Evolutionary conservation across 805 yeast species (phyloP), one percentile per base, ranked within the genome.

Genomic region (Metschnikowia shivogae): DNA sequence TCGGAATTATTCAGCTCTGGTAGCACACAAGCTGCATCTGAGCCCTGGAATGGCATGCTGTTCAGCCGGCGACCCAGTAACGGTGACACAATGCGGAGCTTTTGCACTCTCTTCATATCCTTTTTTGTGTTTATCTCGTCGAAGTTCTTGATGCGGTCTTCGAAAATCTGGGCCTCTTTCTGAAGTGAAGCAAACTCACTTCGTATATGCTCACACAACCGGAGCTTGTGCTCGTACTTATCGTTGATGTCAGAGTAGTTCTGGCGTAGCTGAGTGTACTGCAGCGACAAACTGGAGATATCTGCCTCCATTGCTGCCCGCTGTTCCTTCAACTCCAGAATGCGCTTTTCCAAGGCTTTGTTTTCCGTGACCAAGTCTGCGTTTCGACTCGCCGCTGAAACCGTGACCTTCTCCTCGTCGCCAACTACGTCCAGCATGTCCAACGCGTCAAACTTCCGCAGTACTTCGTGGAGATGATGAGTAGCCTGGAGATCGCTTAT

Each of bases 181-280:
- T 50, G 49, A 12, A 65, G 54, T 8, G 40, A 43, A 19, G 47
- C 48, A 48, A 56, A 67, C 12, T 58, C 57, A 10, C 49, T 41
- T 32, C 58, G 59, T 17, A 67, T 52, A 0, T 42, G 34, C 43
- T 52, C 39, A 20, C 60, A 59, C 8, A 62, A 61, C 12, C 45
- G 39, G 27, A 49, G 58, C 45, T 65, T 65, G 5, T 53, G 40
- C n/a, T 54, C 55, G 45, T 65, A 67, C 4, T 49, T 49, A 10
- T 42, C 33, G 19, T 53, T 45, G 40, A 67, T 51, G 14, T 40
- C 42, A 2, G 47, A 43, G 36, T 63, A 65, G 33, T 60, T 59
- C 52, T 81, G 84, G 24, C 81, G 72, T 44, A 89, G 73, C 59
- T 89, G 96, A 41, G 73, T 68, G 40, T 85, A 78, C 4, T 89